A percentile compares a stretch with the other conserved stretches of the same genome.
phyloP scores from a whole-genome alignment of 2,329 filamentous ascomycete species.

The Nothophaeocryptopus gaeumannii region DNA sequence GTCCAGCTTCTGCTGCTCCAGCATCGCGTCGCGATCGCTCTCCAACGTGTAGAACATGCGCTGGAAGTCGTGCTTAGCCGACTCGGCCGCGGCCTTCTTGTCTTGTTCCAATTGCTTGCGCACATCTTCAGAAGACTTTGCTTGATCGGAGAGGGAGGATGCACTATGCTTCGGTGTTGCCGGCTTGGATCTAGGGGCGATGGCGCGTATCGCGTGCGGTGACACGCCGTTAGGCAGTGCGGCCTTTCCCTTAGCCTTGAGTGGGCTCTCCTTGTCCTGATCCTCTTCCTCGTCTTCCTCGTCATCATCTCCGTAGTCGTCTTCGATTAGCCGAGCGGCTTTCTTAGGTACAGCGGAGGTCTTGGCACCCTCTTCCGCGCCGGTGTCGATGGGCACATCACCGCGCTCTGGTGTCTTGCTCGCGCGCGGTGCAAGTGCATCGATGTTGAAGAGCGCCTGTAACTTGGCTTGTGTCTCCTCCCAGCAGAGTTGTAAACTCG shows the following conservation, averaged over 20 bases:
- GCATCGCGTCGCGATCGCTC: constrained; percentile 91
- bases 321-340: constrained; percentile 72
- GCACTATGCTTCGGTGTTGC: constrained; percentile 53
- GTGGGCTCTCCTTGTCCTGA: constrained; percentile 45
- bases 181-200: constrained; percentile 63
- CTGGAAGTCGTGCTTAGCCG: constrained; percentile 85
- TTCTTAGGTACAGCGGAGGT: constrained; percentile 63
- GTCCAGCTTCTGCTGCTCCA: constrained; percentile 94
- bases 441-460: constrained; percentile 65
- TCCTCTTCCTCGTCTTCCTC: constrained; percentile 48
- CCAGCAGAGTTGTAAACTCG: constrained; percentile 73
- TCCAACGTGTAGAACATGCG: constrained; percentile 94
- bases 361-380: constrained; percentile 41
- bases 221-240: constrained; percentile 56
- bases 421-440: constrained; percentile 32
- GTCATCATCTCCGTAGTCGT: constrained; percentile 83
- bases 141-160: constrained; percentile 51
- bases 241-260: constrained; percentile 53
- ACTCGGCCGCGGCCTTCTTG: constrained; percentile 84
- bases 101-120: constrained; percentile 91
- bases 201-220: constrained; percentile 66
- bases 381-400: constrained; percentile 11
- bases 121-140: constrained; percentile 78
- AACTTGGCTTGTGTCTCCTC: constrained; percentile 74
- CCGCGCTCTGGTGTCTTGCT: constrained; percentile 11